These are phyloP conservation scores for Gyromitra esculenta DNA, from an alignment of 2,329 filamentous ascomycete genomes.

Conservation along the genomic window DNA sequence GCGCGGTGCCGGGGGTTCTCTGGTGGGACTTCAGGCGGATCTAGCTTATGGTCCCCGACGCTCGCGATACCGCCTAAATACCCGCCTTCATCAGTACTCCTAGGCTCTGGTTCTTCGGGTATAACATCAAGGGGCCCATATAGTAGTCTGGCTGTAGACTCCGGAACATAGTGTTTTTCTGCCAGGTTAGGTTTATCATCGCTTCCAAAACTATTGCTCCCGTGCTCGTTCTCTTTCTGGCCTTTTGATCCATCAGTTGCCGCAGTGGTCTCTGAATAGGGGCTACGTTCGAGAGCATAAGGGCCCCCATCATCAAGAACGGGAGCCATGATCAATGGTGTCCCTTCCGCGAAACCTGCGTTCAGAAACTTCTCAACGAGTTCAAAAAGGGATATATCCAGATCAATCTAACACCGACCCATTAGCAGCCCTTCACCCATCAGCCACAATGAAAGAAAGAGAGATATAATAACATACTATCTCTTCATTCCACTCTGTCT, in stretches of 20 bases:
- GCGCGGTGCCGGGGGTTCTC: too few relatives aligned
- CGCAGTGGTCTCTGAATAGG: too few relatives aligned
- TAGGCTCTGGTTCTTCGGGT: neutral
- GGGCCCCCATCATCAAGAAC: neutral
- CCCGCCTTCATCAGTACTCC: neutral
- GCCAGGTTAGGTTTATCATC: neutral
- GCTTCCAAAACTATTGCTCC: neutral
- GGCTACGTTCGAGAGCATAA: neutral
- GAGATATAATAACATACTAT: conserved; percentile 2
- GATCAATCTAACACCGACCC: neutral
- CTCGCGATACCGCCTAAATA: neutral
- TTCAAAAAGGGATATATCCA: neutral
- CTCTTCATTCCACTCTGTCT: conserved; percentile 17
- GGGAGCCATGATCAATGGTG: conserved; percentile 7
- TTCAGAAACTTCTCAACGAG: conserved; percentile 11
- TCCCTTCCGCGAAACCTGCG: neutral
- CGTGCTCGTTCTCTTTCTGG: neutral
- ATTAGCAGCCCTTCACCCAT: neutral
- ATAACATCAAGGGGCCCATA: neutral
- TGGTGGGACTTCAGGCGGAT: too few relatives aligned
- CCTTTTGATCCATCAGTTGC: neutral
- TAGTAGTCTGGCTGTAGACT: neutral
- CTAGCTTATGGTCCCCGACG: neutral
- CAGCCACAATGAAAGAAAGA: neutral
- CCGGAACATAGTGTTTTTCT: neutral